Base-by-base conservation (phyloP, 2,329 filamentous ascomycete species). In the Xylaria sp. region DNA sequence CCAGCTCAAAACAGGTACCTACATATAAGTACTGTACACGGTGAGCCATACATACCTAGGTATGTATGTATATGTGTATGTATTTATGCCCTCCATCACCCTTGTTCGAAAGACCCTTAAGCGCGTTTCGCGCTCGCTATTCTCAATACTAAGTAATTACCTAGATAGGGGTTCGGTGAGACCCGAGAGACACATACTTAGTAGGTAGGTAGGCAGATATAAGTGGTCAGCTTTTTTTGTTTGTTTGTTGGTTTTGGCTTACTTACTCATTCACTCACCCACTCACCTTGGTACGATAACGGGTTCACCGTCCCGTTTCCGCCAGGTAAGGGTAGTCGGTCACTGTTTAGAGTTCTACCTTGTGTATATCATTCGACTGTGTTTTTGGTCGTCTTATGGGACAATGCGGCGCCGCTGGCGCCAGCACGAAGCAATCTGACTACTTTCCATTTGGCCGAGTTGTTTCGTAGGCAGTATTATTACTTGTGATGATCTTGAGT, bases 211-310 rank as follows among this genome's bases (percentile, higher is more conserved):
- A 40, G 13, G 9, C 18, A 21, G 29, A 50, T 35, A 37, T 27
- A 16, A 50, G 35, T 63, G 47, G 37, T 48, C 40, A 32, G 42
- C 0, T 61, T 50, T 53, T 18, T 40, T 40, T 40, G n/a, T 40
- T 16, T 18, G 4, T 40, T 25, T 16, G 55, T 58, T 29, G 35
- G 29, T 53, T 35, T 57, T 44, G 40, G 40, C 50, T 66, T n/a
- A n/a, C n/a, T n/a, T n/a, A n/a, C n/a, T n/a, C n/a, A n/a, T n/a
- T n/a, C n/a, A n/a, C n/a, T n/a, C n/a, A 5, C 16, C n/a, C 16
- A 18, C 51, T 62, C 60, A 68, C 65, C 65, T 68, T 61, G 65
- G 3, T 57, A 51, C 57, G n/a, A 67, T 35, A 60, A 25, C 51
- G 51, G 35, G 48, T 18, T 57, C 62, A 68, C 66, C 61, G 37